Evolutionary conservation across 768 basidiomycete species (phyloP).

Genomic region (Hericium coralloides): DNA sequence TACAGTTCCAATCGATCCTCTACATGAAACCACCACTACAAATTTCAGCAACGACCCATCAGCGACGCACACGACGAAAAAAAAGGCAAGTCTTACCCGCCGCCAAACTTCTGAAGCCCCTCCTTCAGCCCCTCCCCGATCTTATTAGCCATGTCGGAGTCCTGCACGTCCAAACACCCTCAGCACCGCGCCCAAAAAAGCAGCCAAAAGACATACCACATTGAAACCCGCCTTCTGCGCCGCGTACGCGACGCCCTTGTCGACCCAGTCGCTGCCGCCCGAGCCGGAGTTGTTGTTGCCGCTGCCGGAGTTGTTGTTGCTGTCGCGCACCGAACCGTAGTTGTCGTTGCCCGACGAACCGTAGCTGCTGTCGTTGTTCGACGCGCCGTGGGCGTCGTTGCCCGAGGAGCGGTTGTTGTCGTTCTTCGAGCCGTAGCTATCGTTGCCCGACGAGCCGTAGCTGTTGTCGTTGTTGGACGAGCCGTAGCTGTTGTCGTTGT

Average conservation of each 20-base stretch:
- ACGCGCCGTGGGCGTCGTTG: background rate
- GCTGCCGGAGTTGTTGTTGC: slow-evolving; percentile 15
- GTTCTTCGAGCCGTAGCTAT: slow-evolving; percentile 2
- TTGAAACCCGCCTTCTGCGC: slow-evolving; percentile 35
- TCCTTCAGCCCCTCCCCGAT: slow-evolving; percentile 26
- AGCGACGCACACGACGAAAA: background rate
- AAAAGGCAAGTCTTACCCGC: slow-evolving; percentile 6
- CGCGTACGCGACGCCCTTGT: slow-evolving; percentile 29
- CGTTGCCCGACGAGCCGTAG: slow-evolving; percentile 7
- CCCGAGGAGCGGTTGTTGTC: slow-evolving; percentile 7
- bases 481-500: slow-evolving; percentile 6
- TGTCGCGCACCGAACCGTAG: slow-evolving; percentile 16
- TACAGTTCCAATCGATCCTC: too few species aligned
- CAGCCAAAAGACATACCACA: slow-evolving; percentile 26
- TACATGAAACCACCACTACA: too few species aligned
- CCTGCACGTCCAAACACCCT: slow-evolving; percentile 11
- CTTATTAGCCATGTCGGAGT: slow-evolving; percentile 27
- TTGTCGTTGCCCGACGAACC: slow-evolving; percentile 12
- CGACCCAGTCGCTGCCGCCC: slow-evolving; percentile 22
- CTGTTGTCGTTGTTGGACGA: slow-evolving; percentile 4
- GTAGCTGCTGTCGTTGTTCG: slow-evolving; percentile 19
- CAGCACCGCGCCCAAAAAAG: background rate
- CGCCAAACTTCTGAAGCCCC: slow-evolving; percentile 11
- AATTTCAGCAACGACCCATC: too few species aligned
- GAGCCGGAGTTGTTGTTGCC: slow-evolving; percentile 10